phyloP scores from a whole-genome alignment of 148 eudicot species.

The Heliamphora exappendiculata region DNA sequence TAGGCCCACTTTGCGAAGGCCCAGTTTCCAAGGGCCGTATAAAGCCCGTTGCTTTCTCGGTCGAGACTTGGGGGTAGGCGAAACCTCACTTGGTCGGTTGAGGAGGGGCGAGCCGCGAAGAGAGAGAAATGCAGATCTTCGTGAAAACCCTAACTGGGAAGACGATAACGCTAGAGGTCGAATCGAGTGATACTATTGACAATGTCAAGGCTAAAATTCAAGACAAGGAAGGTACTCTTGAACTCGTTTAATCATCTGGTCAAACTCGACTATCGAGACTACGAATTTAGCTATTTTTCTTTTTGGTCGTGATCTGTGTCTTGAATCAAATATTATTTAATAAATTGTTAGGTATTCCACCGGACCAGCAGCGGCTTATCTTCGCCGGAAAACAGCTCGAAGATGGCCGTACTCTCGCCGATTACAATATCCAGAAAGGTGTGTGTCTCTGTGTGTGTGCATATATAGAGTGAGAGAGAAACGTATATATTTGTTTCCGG shows the following conservation, averaged over 20 bases:
- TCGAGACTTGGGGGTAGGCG: too few species aligned
- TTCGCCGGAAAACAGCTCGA: slow-evolving; percentile 44
- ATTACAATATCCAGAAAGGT: slow-evolving; percentile 40
- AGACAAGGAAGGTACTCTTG: slow-evolving; percentile 22
- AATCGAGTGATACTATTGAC: slow-evolving; percentile 27
- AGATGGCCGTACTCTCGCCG: slow-evolving; percentile 41
- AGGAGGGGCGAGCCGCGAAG: too few species aligned
- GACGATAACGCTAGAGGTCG: slow-evolving; percentile 32
- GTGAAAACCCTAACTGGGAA: slow-evolving; percentile 34
- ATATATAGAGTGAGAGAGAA: too few species aligned
- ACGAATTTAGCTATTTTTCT: neutral
- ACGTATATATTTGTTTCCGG: too few species aligned
- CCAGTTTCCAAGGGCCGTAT: too few species aligned
- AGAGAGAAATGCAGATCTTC: slow-evolving; percentile 29
- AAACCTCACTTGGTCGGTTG: too few species aligned
- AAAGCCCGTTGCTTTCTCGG: too few species aligned
- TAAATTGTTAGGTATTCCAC: slow-evolving; percentile 26
- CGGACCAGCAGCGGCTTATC: slow-evolving; percentile 42
- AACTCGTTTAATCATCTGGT: neutral
- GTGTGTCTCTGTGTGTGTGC: too few species aligned
- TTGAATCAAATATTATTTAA: neutral
- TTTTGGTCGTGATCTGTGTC: neutral
- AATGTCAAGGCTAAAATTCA: slow-evolving; percentile 31
- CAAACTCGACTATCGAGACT: neutral
- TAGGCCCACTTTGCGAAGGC: too few species aligned